A percentile compares a stretch with the other conserved stretches of the same genome.
phyloP scores from a whole-genome alignment of 768 basidiomycete genomes.

The Glaciozyma martinii region DNA sequence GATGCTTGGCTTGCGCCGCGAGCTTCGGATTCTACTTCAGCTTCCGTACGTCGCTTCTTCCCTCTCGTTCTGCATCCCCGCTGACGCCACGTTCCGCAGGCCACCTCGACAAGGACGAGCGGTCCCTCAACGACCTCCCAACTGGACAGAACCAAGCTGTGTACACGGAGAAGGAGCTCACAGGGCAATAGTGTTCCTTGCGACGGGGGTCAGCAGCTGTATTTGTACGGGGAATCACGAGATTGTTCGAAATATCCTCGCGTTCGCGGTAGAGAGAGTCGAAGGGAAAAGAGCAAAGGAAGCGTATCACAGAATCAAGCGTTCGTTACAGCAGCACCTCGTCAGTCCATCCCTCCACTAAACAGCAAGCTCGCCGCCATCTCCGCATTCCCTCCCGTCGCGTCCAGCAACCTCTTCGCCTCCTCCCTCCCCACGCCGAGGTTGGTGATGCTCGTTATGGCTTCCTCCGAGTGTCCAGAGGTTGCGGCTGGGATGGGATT shows the following conservation, averaged over 20 bases:
- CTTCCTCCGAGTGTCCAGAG: conserved; percentile 50
- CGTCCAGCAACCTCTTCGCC: conserved; percentile 66
- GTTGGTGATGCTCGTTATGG: conserved; percentile 58
- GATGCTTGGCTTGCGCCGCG: not conserved
- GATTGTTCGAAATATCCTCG: not conserved
- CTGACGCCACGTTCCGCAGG: too few species aligned
- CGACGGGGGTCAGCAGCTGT: not conserved
- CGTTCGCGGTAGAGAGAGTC: too few species aligned
- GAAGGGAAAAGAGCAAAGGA: not conserved
- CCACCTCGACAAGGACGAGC: not conserved
- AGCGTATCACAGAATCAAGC: conserved; percentile 8
- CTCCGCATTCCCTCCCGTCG: conserved; percentile 77
- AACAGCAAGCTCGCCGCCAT: conserved; percentile 82
- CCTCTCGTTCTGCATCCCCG: too few species aligned
- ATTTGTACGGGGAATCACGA: not conserved
- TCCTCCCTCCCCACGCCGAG: conserved; percentile 68
- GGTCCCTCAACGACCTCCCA: not conserved
- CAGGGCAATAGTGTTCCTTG: not conserved
- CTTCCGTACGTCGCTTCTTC: not conserved
- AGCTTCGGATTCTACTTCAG: not conserved
- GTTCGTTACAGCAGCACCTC: not conserved
- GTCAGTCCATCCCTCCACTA: conserved; percentile 10
- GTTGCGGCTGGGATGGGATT: conserved; percentile 35
- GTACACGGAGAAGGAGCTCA: not conserved
- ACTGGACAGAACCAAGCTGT: not conserved